Evolutionary conservation across 148 eudicot species (phyloP), one percentile per base, ranked within the genome.

Genomic region (Camellia lanceoleosa): DNA sequence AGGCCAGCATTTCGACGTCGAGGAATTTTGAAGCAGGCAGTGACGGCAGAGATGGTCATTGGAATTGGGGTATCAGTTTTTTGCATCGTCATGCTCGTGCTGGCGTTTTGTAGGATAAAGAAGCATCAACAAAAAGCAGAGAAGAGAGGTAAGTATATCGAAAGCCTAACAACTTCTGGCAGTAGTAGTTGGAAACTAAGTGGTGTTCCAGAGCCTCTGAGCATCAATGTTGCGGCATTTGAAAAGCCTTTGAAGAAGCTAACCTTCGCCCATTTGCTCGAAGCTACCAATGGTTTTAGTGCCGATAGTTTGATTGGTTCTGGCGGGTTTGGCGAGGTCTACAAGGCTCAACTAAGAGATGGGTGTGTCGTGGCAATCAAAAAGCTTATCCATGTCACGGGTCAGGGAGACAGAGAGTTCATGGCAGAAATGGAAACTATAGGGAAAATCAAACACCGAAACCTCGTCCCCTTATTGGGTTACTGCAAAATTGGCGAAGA

Each of bases 361-460:
- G 91, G 91, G 2, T 76, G 86, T 43, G 79, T 77, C 19, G 91
- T 88, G 15, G 91, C 91, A 11, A 86, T 88, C 63, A 88, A 88
- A 81, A 88, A 88, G 67, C 86, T 88, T 11, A 83, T 88, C 5
- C 89, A 84, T 14, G 81, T 84, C 2, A 88, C 91, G 10, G 81
- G 89, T 23, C 91, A 88, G 47, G 91, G 91, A 16, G 91, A 88
- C 52, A 54, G 91, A 20, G 91, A 88, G 65, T 88, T 88, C 38
- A 81, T 88, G 84, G 91, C 91, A 1, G 91, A 88, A 81, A 88
- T 86, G 89, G 91, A 88, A 66, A 88, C 91, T 0, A 86, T 88
- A 3, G 91, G 91, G 38, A 88, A 86, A 63, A 86, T 88, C 66
- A 88, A 86, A 52, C 91, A 88, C 69, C 72, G 89, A 44, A 88